Evolutionary conservation across 257 asterid species (phyloP), one percentile per base, ranked within the genome.

Genomic region (Solanum etuberosum): DNA sequence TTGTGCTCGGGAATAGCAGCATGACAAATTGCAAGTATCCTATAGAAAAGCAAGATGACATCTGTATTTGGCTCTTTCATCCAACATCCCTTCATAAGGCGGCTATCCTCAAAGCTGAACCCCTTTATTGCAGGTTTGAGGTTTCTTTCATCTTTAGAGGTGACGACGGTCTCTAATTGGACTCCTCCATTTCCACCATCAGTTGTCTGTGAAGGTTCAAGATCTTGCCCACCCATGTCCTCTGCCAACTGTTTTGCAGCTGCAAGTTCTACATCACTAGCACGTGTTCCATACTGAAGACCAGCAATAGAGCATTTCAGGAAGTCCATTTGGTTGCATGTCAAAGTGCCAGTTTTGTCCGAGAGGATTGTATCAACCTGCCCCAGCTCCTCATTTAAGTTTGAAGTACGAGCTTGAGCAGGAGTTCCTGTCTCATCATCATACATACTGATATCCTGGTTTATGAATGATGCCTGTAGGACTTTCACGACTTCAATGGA

Each of bases 261-360:
- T 72, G 99, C 99, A 85, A 96, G 93, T 89, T 96, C 99, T 46
- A 96, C 98, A 87, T 95, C 98, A 91, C 99, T 94, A 87, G 97
- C 94, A 46, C 93, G 91, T 74, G 90, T 92, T 21, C 99, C 99
- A 34, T 94, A 96, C 51, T 96, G 89, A 68, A 84, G 71, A 63
- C 99, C 99, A 65, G 97, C 98, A 90, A 96, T 94, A 71, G 99
- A 96, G 92, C 99, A 96, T 90, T 96, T 96, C 85, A 96, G 93
- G 87, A 95, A 96, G 92, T 96, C 99, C 98, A 96, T 96, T 90
- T 96, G 99, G 91, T 96, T 96, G 91, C 99, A 95, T 5, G 99
- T 96, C 87, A 96, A 89, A 27, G 99, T 96, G 86, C 99, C 99
- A 5, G 99, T 96, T 93, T 96, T 96, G 89, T 96, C 99, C 2